Base-by-base conservation (phyloP, 805 yeast genomes). In the Ogataea populi-albae region DNA sequence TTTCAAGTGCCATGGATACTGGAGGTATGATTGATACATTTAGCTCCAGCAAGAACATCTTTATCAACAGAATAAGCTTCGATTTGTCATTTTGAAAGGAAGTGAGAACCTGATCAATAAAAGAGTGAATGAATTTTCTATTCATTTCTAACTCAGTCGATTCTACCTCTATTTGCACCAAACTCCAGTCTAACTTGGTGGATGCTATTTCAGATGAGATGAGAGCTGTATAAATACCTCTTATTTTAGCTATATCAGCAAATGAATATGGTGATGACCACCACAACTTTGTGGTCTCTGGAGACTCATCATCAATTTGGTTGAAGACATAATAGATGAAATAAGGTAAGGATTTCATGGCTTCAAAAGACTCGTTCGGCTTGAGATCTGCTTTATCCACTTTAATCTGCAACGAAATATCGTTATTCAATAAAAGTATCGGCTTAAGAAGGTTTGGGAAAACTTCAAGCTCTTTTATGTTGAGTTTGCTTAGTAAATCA, bases 311-410 rank as follows among this genome's bases (percentile, higher is more conserved):
- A 21, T 34, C 28, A 7, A 45, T 25, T 26, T 23, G 25, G 14
- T 36, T 25, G 12, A 45, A 33, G 1, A 40, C 17, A n/a, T 17
- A 28, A 44, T 81, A 78, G 47, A 75, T 75, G 23, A 64, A 66
- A 30, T 71, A 70, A 50, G 83, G 81, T 10, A 61, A 70, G 3
- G 38, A 45, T 19, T 43, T 42, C 14, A 35, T 11, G 11, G 4
- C 15, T 12, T 23, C 30, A 23, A 18, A 34, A 10, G 19, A 32
- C 9, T 35, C 30, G 16, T 33, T 26, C 4, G 8, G 26, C 8
- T 28, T 12, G 11, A 23, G n/a, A 16, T 7, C 10, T n/a, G 10
- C 15, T 10, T 21, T 12, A 8, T 19, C 18, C 17, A 33, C 23
- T 23, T 30, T 40, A 9, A 38, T 22, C 17, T 40, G 49, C 16